Evolutionary conservation across 257 asterid genomes (phyloP), one percentile per base, ranked within the genome.

Genomic region (Solanum bulbocastanum): DNA sequence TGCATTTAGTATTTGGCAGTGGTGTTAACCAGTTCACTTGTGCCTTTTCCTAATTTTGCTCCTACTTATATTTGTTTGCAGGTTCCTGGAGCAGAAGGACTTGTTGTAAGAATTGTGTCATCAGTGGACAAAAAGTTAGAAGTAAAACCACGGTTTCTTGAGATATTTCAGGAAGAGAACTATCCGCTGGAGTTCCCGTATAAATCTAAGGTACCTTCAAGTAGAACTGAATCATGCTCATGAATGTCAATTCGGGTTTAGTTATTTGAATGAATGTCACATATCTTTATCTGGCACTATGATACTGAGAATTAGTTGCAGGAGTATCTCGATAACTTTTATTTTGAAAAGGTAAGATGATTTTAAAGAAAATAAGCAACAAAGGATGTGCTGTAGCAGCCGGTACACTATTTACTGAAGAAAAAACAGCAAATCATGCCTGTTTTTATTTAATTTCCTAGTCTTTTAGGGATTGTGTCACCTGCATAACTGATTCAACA

Each of bases 61-160:
- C 32, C 68, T 81, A 30, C 85, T 82, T 82, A 5, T 82, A 30
- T 52, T 49, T 2, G 44, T 49, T 90, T 37, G 58, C 93, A 97
- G 99, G 95, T 97, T 88, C 98, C 98, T 27, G 99, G 96, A 89
- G 99, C 97, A 69, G 99, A 97, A 83, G 96, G 96, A 83, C 99
- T 97, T 89, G 99, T 97, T 84, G 95, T 97, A 16, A 90, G 99
- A 92, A 98, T 97, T 85, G 99, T 97, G 32, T 97, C 99, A 81
- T 97, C 99, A 68, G 99, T 97, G 91, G 99, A 97, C 96, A 97
- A 95, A 91, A 97, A 96, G 90, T 91, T 96, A 94, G 99, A 97
- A 87, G 99, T 97, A 6, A 97, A 97, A 72, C 93, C 98, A 58
- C 98, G 98, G 56, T 97, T 97, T 93, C 98, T 93, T 89, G 99